Conservation (phyloP, 2,329 filamentous ascomycete species). For the Neonectria neomacrospora region DNA sequence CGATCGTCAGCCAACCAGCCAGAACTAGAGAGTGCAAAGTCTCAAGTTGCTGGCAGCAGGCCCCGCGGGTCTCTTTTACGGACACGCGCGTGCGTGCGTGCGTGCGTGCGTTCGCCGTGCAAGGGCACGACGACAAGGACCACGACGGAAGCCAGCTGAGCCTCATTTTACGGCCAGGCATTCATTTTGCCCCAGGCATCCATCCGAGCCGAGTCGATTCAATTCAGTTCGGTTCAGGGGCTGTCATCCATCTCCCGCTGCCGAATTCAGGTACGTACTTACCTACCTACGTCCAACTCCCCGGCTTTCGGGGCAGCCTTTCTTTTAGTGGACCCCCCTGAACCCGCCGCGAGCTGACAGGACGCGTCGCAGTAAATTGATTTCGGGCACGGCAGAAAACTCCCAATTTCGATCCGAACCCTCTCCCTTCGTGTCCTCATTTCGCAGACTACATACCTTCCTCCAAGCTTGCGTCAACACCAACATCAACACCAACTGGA, state of each 20-base stretch:
- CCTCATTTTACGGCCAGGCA: conserved; percentile 18
- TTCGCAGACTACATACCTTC: neutral
- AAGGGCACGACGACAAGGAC: neutral
- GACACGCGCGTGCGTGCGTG: conserved; percentile 7
- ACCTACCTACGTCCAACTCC: neutral
- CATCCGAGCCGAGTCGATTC: neutral
- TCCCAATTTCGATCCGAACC: conserved; percentile 7
- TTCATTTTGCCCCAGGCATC: conserved; percentile 7
- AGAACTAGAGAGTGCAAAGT: conserved; percentile 23
- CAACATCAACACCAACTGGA: too few relatives aligned
- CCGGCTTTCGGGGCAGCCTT: neutral
- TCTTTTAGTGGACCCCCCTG: conserved; percentile 19
- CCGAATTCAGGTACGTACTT: conserved; percentile 13
- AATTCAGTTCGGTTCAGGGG: conserved; percentile 8
- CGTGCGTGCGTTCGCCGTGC: neutral
- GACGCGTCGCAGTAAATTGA: conserved; percentile 23
- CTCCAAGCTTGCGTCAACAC: neutral
- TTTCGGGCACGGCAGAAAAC: conserved; percentile 10
- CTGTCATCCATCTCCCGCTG: neutral
- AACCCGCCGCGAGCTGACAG: conserved; percentile 19
- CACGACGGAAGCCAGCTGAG: conserved; percentile 9
- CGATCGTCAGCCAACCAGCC: conserved; percentile 16
- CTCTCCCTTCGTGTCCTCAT: conserved; percentile 17
- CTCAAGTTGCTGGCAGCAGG: conserved; percentile 8
- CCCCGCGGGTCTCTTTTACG: neutral